phyloP scores from a whole-genome alignment of 2,329 filamentous ascomycete genomes.

The Nothophaeocryptopus gaeumannii region DNA sequence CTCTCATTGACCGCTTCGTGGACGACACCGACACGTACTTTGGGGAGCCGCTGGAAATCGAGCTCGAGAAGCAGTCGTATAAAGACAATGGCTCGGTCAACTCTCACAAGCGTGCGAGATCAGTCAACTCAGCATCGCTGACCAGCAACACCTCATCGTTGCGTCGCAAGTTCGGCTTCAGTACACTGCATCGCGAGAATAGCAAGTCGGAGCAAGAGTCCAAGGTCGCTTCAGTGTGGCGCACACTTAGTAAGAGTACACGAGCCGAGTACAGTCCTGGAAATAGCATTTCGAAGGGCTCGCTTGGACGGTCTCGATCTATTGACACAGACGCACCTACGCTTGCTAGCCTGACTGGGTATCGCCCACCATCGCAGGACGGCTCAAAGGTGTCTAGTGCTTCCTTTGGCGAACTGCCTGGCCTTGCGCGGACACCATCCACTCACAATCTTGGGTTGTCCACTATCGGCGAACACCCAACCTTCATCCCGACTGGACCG shows the following conservation, averaged over 20 bases:
- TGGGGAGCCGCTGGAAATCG: constrained; percentile 54
- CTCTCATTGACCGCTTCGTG: constrained; percentile 80
- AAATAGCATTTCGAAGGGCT: constrained; percentile 64
- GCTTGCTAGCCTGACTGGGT: constrained; percentile 36
- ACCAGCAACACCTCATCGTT: constrained; percentile 85
- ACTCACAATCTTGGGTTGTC: constrained; percentile 39
- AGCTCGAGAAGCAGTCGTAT: constrained; percentile 16
- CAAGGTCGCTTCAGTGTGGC: constrained; percentile 73
- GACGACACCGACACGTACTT: constrained; percentile 90
- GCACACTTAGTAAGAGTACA: constrained; percentile 79
- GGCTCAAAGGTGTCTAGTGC: constrained; percentile 39
- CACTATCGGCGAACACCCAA: constrained; percentile 50
- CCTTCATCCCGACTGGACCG: constrained; percentile 44
- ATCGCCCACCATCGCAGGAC: constrained; percentile 57
- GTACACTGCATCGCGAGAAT: constrained; percentile 69
- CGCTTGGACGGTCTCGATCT: constrained; percentile 69
- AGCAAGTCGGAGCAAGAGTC: constrained; percentile 70
- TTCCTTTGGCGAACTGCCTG: constrained; percentile 40
- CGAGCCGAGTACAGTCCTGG: constrained; percentile 59
- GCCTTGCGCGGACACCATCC: constrained; percentile 21
- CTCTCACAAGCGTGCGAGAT: constrained; percentile 52
- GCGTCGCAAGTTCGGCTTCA: constrained; percentile 77
- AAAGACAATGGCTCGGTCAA: constrained; percentile 24
- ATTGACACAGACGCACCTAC: constrained; percentile 62
- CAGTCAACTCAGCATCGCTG: constrained; percentile 68